phyloP scores from a whole-genome alignment of 768 basidiomycete genomes.

The Sarcodon aspratus region DNA sequence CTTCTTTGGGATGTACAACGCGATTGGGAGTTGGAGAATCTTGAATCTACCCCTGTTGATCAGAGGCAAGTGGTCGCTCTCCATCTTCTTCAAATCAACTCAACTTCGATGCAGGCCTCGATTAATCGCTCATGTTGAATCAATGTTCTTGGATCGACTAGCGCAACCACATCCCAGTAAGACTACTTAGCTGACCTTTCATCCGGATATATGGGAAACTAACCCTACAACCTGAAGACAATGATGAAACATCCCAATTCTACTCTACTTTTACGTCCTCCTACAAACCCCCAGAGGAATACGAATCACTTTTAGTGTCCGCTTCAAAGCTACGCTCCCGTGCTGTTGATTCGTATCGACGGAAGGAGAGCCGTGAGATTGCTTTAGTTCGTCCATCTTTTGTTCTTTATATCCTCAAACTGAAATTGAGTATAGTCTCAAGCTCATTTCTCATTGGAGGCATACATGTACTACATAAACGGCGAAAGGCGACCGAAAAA shows the following conservation, averaged over 20 bases:
- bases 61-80: slow-evolving; percentile 30
- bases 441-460: slow-evolving; percentile 34
- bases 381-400: slow-evolving; percentile 32
- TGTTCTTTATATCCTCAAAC: not conserved
- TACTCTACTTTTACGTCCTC: slow-evolving; percentile 88
- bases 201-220: not conserved
- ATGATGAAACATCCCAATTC: slow-evolving; percentile 70
- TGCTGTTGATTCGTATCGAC: slow-evolving; percentile 47
- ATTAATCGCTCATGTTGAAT: slow-evolving; percentile 41
- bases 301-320: slow-evolving; percentile 63
- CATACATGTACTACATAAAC: slow-evolving; percentile 51
- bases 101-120: slow-evolving; percentile 18
- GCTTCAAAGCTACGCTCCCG: slow-evolving; percentile 65
- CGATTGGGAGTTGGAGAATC: slow-evolving; percentile 63
- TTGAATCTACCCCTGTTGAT: slow-evolving; percentile 34
- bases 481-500: slow-evolving; percentile 50
- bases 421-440: slow-evolving; percentile 6
- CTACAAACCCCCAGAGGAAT: slow-evolving; percentile 60
- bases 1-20: slow-evolving; percentile 59
- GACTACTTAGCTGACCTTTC: slow-evolving; percentile 5
- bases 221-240: slow-evolving; percentile 30
- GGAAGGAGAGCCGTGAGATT: slow-evolving; percentile 52
- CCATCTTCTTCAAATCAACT: not conserved
- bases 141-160: slow-evolving; percentile 54
- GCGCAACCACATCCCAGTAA: slow-evolving; percentile 68